Evolutionary conservation across 192 early-diverging fungal species (phyloP), one percentile per base, ranked within the genome.

Genomic region (Rhizoclosmatium globosum): DNA sequence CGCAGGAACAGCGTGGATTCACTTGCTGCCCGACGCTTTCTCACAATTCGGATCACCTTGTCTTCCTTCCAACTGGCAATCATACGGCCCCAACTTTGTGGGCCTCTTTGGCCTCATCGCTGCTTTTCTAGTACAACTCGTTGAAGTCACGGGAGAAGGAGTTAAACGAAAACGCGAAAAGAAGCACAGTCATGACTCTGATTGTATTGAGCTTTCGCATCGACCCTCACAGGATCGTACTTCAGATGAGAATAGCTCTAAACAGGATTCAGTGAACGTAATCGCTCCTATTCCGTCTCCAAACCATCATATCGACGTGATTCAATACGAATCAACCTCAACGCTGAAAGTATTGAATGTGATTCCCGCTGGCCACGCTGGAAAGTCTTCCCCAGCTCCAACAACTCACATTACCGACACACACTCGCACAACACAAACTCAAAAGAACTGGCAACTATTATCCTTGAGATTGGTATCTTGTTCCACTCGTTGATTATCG

Each of bases 401-500:
- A n/a, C 53, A 11, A 60, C 71, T 15, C 9, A 43, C 53, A 42
- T 2, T 2, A n/a, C 72, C 15, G 17, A 17, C 60, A n/a, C 13
- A 23, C 2, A 41, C 19, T 15, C 4, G 3, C 9, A 15, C 31
- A n/a, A 11, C 9, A 19, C 67, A 15, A 21, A 6, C 61, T 39
- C 61, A 39, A 80, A 60, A 57, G 74, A 65, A 23, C 15, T 85
- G 3, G 41, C 79, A 3, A 82, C 80, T 3, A 64, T 76, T 58
- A 57, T 88, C 39, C 78, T 89, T 38, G 88, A 89, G 74, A 44
- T 56, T 45, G 88, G 85, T 48, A 82, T 89, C 59, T 62, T 79
- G 17, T 78, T 71, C 58, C 88, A 89, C 76, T 88, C 86, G 3
- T 21, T 89, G 50, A 85, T 76, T 67, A 76, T 76, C 50, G 74